phyloP scores from a whole-genome alignment of 208 protist species.

The Trypanosoma theileri region DNA sequence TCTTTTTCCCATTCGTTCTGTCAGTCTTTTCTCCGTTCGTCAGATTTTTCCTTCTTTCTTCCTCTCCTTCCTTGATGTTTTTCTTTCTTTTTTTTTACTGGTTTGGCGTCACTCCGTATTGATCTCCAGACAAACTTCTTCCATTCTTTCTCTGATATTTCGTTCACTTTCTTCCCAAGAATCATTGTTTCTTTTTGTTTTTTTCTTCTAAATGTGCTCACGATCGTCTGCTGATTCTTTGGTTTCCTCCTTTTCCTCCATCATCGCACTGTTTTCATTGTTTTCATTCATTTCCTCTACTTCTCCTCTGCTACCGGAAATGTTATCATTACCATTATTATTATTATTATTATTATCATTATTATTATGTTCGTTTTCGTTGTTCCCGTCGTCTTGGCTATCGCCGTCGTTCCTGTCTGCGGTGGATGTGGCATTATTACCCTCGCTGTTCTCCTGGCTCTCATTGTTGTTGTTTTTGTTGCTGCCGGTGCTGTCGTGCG shows the following conservation, averaged over 20 bases:
- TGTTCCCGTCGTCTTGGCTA: not conserved
- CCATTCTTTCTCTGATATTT: not conserved
- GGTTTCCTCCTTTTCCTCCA: not conserved
- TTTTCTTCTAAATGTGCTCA: conserved; percentile 14
- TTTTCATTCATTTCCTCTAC: not conserved
- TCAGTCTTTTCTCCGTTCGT: no score
- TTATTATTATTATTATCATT: not conserved
- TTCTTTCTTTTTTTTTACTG: conserved; percentile 2
- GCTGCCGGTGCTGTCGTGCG: not conserved
- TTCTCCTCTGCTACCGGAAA: not conserved
- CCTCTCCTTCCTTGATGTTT: not conserved
- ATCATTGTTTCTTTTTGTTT: not conserved
- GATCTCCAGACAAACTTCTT: not conserved
- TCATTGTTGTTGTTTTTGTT: not conserved
- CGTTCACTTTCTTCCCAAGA: not conserved
- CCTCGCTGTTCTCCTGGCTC: not conserved
- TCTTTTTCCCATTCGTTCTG: no score
- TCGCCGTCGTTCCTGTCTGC: no score
- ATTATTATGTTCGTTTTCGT: not conserved
- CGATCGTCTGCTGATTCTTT: conserved; percentile 15
- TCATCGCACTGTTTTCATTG: not conserved
- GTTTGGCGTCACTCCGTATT: not conserved
- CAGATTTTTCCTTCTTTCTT: not conserved
- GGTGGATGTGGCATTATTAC: not conserved
- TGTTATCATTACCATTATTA: not conserved